phyloP scores from a whole-genome alignment of 1,284 basidiomycete species.

The Porodaedalea pini region DNA sequence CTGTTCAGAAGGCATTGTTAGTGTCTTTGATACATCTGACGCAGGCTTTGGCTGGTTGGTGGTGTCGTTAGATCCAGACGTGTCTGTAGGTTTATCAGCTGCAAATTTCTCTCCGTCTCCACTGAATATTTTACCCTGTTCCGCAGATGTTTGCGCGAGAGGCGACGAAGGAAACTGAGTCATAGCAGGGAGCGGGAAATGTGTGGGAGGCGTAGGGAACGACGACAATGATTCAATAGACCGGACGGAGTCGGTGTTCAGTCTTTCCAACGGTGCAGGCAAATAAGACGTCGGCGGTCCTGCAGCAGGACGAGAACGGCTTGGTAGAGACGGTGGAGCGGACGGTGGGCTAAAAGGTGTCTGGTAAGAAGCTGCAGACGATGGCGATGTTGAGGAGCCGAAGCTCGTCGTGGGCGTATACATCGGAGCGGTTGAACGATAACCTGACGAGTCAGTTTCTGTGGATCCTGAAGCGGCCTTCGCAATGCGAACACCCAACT shows the following conservation, averaged over 20 bases:
- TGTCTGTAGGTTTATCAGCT: neutral
- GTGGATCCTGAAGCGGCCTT: neutral
- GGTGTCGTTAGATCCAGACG: neutral
- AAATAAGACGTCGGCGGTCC: constrained; percentile 14
- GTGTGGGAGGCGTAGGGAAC: constrained; percentile 67
- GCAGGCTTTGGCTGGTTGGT: too few species aligned
- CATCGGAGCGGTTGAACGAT: constrained; percentile 2
- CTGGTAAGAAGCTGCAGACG: constrained; percentile 7
- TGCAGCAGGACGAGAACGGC: neutral
- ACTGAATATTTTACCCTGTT: neutral
- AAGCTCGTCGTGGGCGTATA: constrained; percentile 1
- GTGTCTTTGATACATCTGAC: neutral
- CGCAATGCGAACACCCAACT: constrained; percentile 12
- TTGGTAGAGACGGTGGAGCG: constrained; percentile 8
- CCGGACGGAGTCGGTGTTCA: constrained; percentile 38
- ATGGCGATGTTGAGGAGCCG: neutral
- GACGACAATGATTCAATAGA: constrained; percentile 64
- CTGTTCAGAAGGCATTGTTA: neutral
- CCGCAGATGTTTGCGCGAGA: neutral
- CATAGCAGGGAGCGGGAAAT: constrained; percentile 59
- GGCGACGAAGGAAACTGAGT: constrained; percentile 14
- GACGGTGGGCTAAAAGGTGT: neutral
- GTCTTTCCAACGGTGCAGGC: constrained; percentile 20
- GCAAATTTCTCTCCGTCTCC: neutral
- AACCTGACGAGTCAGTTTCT: neutral